These are phyloP conservation scores for Colletotrichum noveboracense DNA, from an alignment of 2,329 filamentous ascomycete genomes.

Conservation along the genomic window DNA sequence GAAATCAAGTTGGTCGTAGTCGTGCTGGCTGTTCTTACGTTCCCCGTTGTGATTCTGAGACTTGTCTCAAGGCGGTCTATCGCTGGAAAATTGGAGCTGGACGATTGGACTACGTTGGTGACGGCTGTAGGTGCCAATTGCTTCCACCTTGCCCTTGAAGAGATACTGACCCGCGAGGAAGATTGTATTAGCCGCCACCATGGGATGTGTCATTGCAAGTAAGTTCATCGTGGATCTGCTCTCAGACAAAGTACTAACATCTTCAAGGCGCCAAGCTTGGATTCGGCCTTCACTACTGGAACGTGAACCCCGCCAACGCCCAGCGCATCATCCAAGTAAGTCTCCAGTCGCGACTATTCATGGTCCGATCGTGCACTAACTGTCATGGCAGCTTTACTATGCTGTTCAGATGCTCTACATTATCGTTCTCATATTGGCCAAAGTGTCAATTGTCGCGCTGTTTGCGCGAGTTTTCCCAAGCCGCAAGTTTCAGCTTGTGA, in stretches of 20 bases:
- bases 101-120: constrained; percentile 8
- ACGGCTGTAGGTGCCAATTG: not conserved
- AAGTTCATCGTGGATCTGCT: not conserved
- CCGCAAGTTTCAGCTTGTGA: constrained; percentile 19
- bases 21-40: not conserved
- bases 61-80: not conserved
- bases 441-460: constrained; percentile 28
- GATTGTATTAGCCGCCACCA: not conserved
- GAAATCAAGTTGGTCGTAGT: constrained; percentile 6
- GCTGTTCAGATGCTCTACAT: constrained; percentile 26
- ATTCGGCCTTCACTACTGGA: constrained; percentile 29
- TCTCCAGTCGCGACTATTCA: not conserved
- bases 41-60: constrained; percentile 3
- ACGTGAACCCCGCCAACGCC: constrained; percentile 18
- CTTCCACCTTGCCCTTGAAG: too few species aligned
- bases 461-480: constrained; percentile 25
- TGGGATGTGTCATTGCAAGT: constrained; percentile 4
- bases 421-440: constrained; percentile 25
- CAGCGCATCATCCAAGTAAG: constrained; percentile 8
- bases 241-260: not conserved
- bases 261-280: not conserved
- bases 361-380: not conserved
- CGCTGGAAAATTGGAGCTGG: not conserved
- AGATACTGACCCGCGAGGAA: not conserved
- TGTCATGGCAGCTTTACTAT: constrained; percentile 12